Evolutionary conservation across 768 basidiomycete genomes (phyloP).

Genomic region (Grammothele lineata): DNA sequence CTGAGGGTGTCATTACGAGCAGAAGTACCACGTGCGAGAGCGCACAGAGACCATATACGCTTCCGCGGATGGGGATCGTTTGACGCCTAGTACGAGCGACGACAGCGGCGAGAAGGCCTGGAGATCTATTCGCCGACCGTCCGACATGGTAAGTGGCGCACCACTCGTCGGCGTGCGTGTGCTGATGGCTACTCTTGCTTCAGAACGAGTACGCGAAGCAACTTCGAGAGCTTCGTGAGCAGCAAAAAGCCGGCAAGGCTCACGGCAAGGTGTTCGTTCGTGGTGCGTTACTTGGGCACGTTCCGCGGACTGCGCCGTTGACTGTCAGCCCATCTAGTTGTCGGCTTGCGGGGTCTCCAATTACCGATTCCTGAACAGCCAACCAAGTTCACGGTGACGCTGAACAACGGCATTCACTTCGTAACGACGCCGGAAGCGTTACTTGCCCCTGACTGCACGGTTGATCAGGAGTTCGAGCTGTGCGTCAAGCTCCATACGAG

Average conservation of each 20-base stretch:
- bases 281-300: slow-evolving; percentile 43
- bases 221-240: slow-evolving; percentile 73
- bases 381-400: slow-evolving; percentile 75
- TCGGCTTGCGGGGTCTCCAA: slow-evolving; percentile 67
- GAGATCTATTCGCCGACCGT: slow-evolving; percentile 83
- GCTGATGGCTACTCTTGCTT: background rate
- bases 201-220: slow-evolving; percentile 94
- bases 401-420: slow-evolving; percentile 96
- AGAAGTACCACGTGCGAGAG: slow-evolving; percentile 83
- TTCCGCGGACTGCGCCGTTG: background rate
- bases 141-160: slow-evolving; percentile 75
- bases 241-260: slow-evolving; percentile 74
- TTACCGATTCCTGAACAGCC: slow-evolving; percentile 76
- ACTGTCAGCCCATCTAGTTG: slow-evolving; percentile 42
- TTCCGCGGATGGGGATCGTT: slow-evolving; percentile 54
- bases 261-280: slow-evolving; percentile 94
- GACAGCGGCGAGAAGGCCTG: slow-evolving; percentile 80
- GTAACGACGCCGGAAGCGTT: slow-evolving; percentile 82
- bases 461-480: slow-evolving; percentile 92
- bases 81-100: slow-evolving; percentile 50
- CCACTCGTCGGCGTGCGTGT: too few relatives aligned
- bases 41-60: slow-evolving; percentile 77
- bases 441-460: slow-evolving; percentile 53
- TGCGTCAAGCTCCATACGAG: too few relatives aligned
- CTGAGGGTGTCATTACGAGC: slow-evolving; percentile 10